Percentiles rank a stretch among this genome's conserved stretches.
Evolutionary conservation across 1,284 basidiomycete species (phyloP).

Genomic region (Pseudozyma thailandica): DNA sequence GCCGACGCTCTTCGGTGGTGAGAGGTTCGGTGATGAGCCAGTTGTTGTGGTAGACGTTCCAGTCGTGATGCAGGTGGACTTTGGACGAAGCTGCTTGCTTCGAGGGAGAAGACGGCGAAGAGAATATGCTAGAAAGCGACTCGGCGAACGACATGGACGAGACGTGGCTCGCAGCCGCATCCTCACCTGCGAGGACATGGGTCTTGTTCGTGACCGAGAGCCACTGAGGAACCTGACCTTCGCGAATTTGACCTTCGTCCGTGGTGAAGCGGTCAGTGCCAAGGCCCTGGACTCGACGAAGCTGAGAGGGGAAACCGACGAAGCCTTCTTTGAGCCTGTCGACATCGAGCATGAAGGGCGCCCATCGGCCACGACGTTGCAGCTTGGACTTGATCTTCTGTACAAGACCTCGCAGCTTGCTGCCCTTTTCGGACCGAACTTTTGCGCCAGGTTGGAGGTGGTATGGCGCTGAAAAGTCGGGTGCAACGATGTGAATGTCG

Average conservation of each 20-base stretch:
- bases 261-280: conserved; percentile 41
- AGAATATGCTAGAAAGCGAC: conserved; percentile 5
- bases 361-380: conserved; percentile 1
- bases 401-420: not conserved
- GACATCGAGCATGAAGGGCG: conserved; percentile 23
- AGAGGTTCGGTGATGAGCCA: conserved; percentile 23
- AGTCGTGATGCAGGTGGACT: conserved; percentile 56
- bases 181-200: conserved; percentile 29
- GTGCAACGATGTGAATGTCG: conserved; percentile 50
- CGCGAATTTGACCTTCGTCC: conserved; percentile 39
- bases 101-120: not conserved
- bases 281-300: conserved; percentile 32
- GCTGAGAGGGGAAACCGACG: conserved; percentile 39
- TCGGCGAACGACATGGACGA: conserved; percentile 1
- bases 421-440: not conserved
- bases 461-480: conserved; percentile 51
- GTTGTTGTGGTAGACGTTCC: conserved; percentile 44
- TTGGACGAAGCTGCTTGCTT: not conserved
- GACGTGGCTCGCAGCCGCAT: conserved; percentile 1
- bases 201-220: conserved; percentile 15
- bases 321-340: conserved; percentile 25
- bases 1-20: conserved; percentile 9
- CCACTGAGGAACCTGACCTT: conserved; percentile 56
- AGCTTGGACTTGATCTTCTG: not conserved
- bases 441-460: conserved; percentile 35